A percentile compares a stretch with the other conserved stretches of the same genome.
Conservation (phyloP, 1,139 yeast species). For the Candida frijolesensis region DNA sequence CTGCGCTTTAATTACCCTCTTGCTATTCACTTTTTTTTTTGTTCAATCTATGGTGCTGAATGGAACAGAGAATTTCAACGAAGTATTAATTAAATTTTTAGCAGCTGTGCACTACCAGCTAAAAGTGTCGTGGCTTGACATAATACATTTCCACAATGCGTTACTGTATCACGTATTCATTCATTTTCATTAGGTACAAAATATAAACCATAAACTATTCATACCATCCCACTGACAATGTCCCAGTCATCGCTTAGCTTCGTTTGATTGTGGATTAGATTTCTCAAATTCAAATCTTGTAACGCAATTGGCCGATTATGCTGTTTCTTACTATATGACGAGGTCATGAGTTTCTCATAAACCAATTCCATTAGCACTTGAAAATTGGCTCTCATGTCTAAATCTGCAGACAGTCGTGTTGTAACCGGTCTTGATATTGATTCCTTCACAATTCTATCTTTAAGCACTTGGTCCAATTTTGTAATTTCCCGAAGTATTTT, state of each 20-base stretch:
- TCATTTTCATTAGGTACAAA: background rate
- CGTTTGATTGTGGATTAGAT: conserved; percentile 29
- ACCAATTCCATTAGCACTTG: conserved; percentile 26
- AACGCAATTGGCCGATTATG: conserved; percentile 17
- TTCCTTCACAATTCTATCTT: conserved; percentile 2
- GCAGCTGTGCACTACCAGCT: background rate
- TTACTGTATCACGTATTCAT: background rate
- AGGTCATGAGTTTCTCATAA: conserved; percentile 26
- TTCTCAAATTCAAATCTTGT: conserved; percentile 27
- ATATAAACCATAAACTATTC: background rate
- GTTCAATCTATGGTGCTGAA: background rate
- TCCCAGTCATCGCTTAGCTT: conserved; percentile 43
- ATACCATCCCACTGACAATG: conserved; percentile 36
- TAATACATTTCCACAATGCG: too few species aligned
- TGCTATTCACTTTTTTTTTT: background rate
- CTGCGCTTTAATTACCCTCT: background rate
- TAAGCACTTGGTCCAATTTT: conserved; percentile 9
- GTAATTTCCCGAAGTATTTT: conserved; percentile 9
- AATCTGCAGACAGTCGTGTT: background rate
- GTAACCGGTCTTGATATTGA: background rate
- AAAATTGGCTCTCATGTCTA: conserved; percentile 9
- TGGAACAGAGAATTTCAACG: conserved; percentile 6
- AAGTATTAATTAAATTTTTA: background rate
- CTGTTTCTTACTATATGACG: conserved; percentile 10
- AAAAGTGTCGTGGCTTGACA: background rate